These are phyloP conservation scores for Populus simonii DNA, from an alignment of 345 rosid genomes.

Conservation along the genomic window DNA sequence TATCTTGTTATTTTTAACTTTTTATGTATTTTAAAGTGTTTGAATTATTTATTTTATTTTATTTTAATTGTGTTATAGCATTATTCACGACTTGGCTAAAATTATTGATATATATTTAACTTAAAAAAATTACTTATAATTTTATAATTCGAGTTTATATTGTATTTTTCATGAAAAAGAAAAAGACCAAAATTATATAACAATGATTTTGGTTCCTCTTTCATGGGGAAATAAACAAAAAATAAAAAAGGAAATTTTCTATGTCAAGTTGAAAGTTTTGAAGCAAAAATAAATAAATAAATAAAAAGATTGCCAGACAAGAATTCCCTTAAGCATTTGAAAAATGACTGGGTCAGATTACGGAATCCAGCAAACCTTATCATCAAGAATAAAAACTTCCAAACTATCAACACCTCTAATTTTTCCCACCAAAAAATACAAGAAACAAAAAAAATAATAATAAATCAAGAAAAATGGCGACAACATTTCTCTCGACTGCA, in stretches of 20 bases:
- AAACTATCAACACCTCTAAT: conserved; percentile 22
- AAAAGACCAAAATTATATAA: too few relatives aligned
- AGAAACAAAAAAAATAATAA: conserved; percentile 10
- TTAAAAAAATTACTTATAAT: too few relatives aligned
- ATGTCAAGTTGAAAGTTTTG: not conserved
- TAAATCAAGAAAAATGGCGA: conserved; percentile 46
- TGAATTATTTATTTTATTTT: too few relatives aligned
- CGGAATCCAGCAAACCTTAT: conserved; percentile 45
- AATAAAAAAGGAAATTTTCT: too few relatives aligned
- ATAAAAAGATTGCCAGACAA: conserved; percentile 17
- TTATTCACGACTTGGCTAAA: accelerated
- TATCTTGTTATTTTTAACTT: too few relatives aligned
- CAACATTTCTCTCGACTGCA: conserved; percentile 46
- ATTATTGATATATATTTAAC: too few relatives aligned
- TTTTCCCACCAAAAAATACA: conserved; percentile 36
- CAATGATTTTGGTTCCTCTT: too few relatives aligned
- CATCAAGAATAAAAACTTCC: conserved; percentile 24
- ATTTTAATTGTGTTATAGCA: too few relatives aligned
- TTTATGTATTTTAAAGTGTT: too few relatives aligned
- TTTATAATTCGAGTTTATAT: too few relatives aligned
- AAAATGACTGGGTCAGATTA: conserved; percentile 36
- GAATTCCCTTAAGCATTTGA: conserved; percentile 19
- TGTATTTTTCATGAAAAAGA: too few relatives aligned
- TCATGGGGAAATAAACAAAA: too few relatives aligned
- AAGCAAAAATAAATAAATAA: not conserved